Conservation (phyloP, 495 filamentous ascomycete genomes). For the Penicillium ochrochloron region DNA sequence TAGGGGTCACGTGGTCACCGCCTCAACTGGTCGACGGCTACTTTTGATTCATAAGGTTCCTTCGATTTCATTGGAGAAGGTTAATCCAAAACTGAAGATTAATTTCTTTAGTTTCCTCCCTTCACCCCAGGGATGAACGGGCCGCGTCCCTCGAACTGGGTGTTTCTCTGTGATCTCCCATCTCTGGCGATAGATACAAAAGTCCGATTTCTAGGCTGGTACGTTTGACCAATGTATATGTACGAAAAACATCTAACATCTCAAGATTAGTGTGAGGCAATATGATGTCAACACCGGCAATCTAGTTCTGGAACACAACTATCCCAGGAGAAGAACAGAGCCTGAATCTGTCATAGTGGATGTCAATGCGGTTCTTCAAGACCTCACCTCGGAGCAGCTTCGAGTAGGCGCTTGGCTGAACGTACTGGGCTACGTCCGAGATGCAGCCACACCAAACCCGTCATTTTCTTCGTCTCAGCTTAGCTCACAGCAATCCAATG, state of each 20-base stretch:
- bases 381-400: constrained; percentile 64
- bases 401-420: constrained; percentile 88
- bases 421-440: constrained; percentile 78
- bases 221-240: constrained; percentile 36
- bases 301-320: constrained; percentile 69
- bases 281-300: constrained; percentile 66
- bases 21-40: background rate
- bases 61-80: background rate
- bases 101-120: background rate
- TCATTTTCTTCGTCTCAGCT: constrained; percentile 24
- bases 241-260: background rate
- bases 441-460: constrained; percentile 11
- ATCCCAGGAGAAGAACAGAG: constrained; percentile 47
- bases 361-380: constrained; percentile 70
- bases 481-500: constrained; percentile 12
- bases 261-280: constrained; percentile 60
- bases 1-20: constrained; percentile 42
- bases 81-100: background rate
- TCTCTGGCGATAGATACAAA: constrained; percentile 65
- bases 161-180: constrained; percentile 68
- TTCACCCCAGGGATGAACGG: constrained; percentile 51
- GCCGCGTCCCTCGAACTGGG: constrained; percentile 67
- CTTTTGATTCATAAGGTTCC: background rate
- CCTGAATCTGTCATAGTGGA: constrained; percentile 62
- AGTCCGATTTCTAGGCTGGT: constrained; percentile 93